Conservation (phyloP, 2,329 filamentous ascomycete species). For the Chaetomium olivaceum region DNA sequence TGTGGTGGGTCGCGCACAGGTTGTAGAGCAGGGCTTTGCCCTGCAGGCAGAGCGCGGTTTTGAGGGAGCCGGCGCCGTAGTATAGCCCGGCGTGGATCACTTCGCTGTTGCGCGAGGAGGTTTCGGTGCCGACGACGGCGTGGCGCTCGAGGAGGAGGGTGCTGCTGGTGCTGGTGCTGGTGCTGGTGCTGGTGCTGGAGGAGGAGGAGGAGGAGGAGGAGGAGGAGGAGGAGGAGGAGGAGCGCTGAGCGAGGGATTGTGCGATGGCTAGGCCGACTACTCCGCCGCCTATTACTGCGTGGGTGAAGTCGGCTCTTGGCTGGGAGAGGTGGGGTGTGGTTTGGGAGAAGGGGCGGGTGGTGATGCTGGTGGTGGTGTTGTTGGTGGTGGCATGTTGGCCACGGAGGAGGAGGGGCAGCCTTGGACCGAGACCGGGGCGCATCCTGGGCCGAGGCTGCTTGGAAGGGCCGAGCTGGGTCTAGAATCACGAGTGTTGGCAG, state of each 20-base stretch:
- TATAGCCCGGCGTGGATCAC: slow-evolving; percentile 96
- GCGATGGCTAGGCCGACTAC: slow-evolving; percentile 81
- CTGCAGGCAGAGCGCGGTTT: slow-evolving; percentile 77
- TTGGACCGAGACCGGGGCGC: neutral
- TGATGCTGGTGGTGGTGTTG: neutral
- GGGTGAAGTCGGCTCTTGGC: slow-evolving; percentile 24
- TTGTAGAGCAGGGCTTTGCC: slow-evolving; percentile 78
- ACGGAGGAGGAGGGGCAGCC: neutral
- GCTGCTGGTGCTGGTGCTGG: slow-evolving; percentile 30
- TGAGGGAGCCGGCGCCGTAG: slow-evolving; percentile 75
- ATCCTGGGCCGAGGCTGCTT: neutral
- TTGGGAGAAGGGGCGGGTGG: slow-evolving; percentile 17
- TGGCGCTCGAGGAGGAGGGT: slow-evolving; percentile 84
- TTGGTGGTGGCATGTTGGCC: neutral
- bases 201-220: no score
- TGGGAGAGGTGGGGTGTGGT: slow-evolving; percentile 12
- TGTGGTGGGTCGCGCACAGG: slow-evolving; percentile 66
- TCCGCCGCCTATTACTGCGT: slow-evolving; percentile 56
- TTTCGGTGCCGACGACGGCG: slow-evolving; percentile 75
- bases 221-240: slow-evolving; percentile 45
- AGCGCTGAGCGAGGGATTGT: slow-evolving; percentile 63
- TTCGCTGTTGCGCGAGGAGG: slow-evolving; percentile 87
- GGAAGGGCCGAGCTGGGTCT: neutral
- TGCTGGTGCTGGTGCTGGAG: no score
- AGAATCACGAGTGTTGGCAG: neutral